Percentiles rank a stretch among this genome's conserved stretches.
These are phyloP conservation scores for Cucurbita pepo DNA, from an alignment of 306 rosid species.

Conservation along the genomic window DNA sequence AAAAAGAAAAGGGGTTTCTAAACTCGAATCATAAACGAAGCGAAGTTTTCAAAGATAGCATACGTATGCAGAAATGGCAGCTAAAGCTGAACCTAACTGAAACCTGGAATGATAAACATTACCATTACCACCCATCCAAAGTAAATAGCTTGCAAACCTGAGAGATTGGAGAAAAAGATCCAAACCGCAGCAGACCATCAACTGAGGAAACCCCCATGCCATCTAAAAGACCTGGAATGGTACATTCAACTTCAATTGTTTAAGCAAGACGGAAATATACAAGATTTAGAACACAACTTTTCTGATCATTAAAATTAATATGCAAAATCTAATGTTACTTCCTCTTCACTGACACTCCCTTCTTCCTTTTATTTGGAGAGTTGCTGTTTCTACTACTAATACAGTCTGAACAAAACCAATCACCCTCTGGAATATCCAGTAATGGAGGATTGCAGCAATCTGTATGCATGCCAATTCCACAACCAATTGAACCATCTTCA, in stretches of 20 bases:
- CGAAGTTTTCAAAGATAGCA: not conserved
- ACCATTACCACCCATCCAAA: not conserved
- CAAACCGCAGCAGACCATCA: not conserved
- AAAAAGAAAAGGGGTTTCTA: not conserved
- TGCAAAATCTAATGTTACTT: constrained; percentile 13
- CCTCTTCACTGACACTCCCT: constrained; percentile 17
- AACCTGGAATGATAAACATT: not conserved
- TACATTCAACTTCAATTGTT: not conserved
- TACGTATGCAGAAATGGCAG: not conserved
- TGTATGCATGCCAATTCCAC: constrained; percentile 67
- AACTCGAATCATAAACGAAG: not conserved
- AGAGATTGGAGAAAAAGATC: not conserved
- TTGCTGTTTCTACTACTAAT: constrained; percentile 15
- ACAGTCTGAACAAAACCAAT: constrained; percentile 79
- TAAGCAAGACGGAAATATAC: not conserved
- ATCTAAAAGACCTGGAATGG: not conserved
- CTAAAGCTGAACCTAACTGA: not conserved
- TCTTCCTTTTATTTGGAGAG: constrained; percentile 33
- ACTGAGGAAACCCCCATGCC: not conserved
- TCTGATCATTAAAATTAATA: not conserved
- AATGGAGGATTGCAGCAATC: constrained; percentile 89
- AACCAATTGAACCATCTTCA: constrained; percentile 63
- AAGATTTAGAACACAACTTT: not conserved
- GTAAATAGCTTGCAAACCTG: not conserved
- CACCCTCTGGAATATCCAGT: constrained; percentile 47